Evolutionary conservation across 257 asterid species (phyloP).

Genomic region (Lycium ferocissimum): DNA sequence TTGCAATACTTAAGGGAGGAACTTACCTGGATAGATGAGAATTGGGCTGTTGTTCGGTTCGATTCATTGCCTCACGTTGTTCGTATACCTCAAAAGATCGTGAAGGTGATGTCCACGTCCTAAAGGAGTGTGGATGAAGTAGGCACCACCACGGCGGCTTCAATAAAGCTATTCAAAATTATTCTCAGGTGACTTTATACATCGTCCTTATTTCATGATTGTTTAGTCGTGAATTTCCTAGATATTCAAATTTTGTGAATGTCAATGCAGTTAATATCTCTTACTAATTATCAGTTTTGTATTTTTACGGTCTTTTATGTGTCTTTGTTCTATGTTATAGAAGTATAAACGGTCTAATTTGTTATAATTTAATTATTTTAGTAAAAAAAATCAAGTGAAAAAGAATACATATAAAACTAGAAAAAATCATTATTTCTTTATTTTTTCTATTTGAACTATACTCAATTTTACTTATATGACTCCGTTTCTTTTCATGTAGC

Average conservation of each 20-base stretch:
- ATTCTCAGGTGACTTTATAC: conserved; percentile 82
- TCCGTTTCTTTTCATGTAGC: no score
- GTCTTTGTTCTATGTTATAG: no score
- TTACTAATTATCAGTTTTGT: no score
- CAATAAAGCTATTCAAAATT: conserved; percentile 98
- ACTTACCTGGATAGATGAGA: conserved; percentile 84
- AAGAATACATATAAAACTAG: no score
- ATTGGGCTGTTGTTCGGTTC: conserved; percentile 96
- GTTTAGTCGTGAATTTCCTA: conserved; percentile 33
- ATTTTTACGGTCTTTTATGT: no score
- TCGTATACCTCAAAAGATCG: conserved; percentile 96
- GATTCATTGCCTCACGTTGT: conserved; percentile 98
- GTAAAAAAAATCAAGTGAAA: no score
- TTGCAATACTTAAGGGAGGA: conserved; percentile 86
- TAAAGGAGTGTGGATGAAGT: conserved; percentile 99
- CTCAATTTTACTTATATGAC: no score
- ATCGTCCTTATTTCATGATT: conserved; percentile 22
- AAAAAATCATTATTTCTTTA: no score
- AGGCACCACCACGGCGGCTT: conserved; percentile 97
- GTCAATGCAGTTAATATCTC: no score
- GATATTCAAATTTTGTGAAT: conserved; percentile 19
- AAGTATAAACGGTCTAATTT: no score
- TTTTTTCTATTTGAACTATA: no score
- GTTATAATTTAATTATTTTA: no score
- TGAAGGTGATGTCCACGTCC: conserved; percentile 78